A percentile compares a stretch with the other conserved stretches of the same genome.
These are phyloP conservation scores for Inonotus obliquus DNA, from an alignment of 1,284 basidiomycete species.

Conservation along the genomic window DNA sequence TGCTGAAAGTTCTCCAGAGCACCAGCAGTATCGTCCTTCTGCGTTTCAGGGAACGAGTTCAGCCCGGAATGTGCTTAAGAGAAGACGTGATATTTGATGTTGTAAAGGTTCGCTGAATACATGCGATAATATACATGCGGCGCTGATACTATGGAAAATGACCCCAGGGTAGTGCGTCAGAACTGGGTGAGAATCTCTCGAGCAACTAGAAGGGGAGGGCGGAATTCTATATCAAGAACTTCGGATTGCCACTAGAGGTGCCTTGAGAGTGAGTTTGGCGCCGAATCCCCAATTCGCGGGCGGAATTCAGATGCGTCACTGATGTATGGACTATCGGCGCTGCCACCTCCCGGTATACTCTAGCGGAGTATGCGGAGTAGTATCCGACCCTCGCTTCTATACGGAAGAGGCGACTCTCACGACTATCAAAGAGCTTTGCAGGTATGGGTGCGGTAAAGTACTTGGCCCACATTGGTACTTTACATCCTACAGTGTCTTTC, in stretches of 20 bases:
- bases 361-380: background rate
- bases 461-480: background rate
- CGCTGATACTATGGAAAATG: background rate
- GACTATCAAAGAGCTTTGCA: background rate
- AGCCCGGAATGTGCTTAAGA: background rate
- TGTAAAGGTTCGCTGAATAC: background rate
- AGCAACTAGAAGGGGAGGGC: no score
- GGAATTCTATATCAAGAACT: no score
- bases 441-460: background rate
- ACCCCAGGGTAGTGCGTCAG: background rate
- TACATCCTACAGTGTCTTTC: background rate
- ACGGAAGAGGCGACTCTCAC: slow-evolving; percentile 1
- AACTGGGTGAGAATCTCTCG: background rate
- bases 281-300: slow-evolving; percentile 2
- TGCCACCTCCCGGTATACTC: background rate
- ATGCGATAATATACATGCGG: background rate
- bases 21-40: background rate
- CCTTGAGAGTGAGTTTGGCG: background rate
- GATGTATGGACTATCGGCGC: background rate
- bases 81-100: background rate
- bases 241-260: background rate
- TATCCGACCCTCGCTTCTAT: background rate
- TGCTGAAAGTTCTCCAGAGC: background rate
- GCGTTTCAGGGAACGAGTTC: background rate
- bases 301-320: background rate